These are phyloP conservation scores for Acacia acuminata DNA, from an alignment of 306 rosid species.

Conservation along the genomic window DNA sequence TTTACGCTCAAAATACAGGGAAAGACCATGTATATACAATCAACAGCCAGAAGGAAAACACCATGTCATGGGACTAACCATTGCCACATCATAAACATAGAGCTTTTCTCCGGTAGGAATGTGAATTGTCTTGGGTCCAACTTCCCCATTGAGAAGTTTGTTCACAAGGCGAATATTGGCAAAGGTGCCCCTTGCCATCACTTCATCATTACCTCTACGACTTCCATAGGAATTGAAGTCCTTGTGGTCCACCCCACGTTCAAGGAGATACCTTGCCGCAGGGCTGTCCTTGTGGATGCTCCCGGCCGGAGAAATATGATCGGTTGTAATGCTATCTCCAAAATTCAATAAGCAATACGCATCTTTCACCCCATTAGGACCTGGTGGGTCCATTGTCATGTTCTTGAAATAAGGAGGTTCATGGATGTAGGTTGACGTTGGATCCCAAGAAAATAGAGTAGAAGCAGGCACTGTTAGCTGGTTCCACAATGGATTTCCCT, in stretches of 20 bases:
- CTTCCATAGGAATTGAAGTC: constrained; percentile 75
- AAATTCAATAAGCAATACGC: constrained; percentile 68
- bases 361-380: constrained; percentile 57
- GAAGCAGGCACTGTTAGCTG: constrained; percentile 5
- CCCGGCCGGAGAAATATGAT: constrained; percentile 33
- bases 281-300: constrained; percentile 74
- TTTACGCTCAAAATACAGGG: background rate
- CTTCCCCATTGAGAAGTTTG: constrained; percentile 63
- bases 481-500: constrained; percentile 7
- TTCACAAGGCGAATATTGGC: constrained; percentile 68
- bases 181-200: constrained; percentile 66
- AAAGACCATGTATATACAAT: background rate
- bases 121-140: constrained; percentile 65
- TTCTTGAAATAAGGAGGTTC: constrained; percentile 63
- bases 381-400: constrained; percentile 69
- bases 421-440: constrained; percentile 59
- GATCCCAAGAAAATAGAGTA: constrained; percentile 61
- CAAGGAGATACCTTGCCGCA: constrained; percentile 59
- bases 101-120: constrained; percentile 62
- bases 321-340: constrained; percentile 72
- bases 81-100: constrained; percentile 58
- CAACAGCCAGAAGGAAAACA: background rate
- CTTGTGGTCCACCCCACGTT: constrained; percentile 54
- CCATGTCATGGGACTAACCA: constrained; percentile 28
- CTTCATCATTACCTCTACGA: constrained; percentile 69